Percentiles rank a stretch among this genome's conserved stretches.
Evolutionary conservation across 495 filamentous ascomycete species (phyloP).

Genomic region (Aspergillus leporis): DNA sequence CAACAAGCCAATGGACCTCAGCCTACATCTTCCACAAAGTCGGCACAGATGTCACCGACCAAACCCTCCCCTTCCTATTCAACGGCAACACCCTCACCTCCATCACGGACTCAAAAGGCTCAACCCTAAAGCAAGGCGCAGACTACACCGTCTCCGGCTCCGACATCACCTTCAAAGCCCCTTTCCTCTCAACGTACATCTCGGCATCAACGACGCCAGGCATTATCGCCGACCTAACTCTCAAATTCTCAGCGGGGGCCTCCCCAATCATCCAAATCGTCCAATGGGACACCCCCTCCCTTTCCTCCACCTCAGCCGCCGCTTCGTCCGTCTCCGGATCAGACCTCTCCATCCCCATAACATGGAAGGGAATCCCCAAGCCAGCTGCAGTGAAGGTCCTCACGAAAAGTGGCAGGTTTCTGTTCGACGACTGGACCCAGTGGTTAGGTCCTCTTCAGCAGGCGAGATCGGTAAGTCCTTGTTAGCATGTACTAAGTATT

Average conservation of each 20-base stretch:
- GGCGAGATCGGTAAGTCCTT: slow-evolving; percentile 38
- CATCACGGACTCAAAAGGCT: slow-evolving; percentile 41
- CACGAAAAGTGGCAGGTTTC: slow-evolving; percentile 44
- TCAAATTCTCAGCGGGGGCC: slow-evolving; percentile 53
- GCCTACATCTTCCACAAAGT: slow-evolving; percentile 58
- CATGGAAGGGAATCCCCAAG: slow-evolving; percentile 48
- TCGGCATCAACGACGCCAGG: slow-evolving; percentile 40
- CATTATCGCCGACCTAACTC: slow-evolving; percentile 48
- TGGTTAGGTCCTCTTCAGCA: slow-evolving; percentile 57
- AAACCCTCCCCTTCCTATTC: slow-evolving; percentile 47
- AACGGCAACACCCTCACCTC: slow-evolving; percentile 56
- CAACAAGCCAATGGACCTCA: slow-evolving; percentile 46
- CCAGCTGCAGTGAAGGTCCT: slow-evolving; percentile 57
- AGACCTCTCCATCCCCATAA: slow-evolving; percentile 52
- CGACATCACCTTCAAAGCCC: slow-evolving; percentile 46
- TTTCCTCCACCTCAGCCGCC: slow-evolving; percentile 38
- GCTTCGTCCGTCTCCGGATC: slow-evolving; percentile 41
- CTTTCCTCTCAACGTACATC: slow-evolving; percentile 49
- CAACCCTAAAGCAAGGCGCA: slow-evolving; percentile 26
- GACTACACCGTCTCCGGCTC: slow-evolving; percentile 50
- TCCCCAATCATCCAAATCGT: slow-evolving; percentile 45
- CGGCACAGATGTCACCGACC: slow-evolving; percentile 42
- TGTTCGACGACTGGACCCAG: slow-evolving; percentile 60
- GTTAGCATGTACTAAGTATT: not conserved
- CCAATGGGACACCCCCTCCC: slow-evolving; percentile 50